Evolutionary conservation across 768 basidiomycete genomes (phyloP), one percentile per base, ranked within the genome.

Genomic region (Pulveroboletus frians): DNA sequence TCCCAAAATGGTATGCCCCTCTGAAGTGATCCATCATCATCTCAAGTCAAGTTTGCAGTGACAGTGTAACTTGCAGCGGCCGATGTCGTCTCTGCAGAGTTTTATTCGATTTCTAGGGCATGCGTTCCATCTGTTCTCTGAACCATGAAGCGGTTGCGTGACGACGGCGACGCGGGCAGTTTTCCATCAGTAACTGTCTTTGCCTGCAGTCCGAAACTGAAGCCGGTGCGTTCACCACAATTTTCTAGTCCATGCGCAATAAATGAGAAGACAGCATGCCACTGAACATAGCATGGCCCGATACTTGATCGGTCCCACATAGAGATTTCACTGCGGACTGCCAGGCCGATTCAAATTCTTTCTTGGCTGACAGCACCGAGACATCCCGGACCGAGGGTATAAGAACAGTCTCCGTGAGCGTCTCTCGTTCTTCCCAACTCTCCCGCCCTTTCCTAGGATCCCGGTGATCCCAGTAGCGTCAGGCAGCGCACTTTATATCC

Each of bases 381-480:
- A 63, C 61, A 57, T 17, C 5, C 46, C n/a, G 6, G 35, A 14
- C 32, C 3, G 4, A 36, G 32, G 31, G 55, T 65, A 65, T 63
- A 65, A 65, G 43, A 55, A 34, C 38, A 5, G 30, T 37, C 43
- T 10, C 42, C 18, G 47, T 49, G 46, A 48, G 53, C 47, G 36
- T 20, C 21, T 36, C 26, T 56, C 54, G 52, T 57, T 58, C 64
- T 68, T 69, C 65, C 55, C 64, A 64, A 67, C 67, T 63, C 67
- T 60, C 63, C 59, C 66, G 65, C 63, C 68, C 55, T 50, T 52
- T 71, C 52, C 54, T 54, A 62, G 61, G 79, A 72, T 80, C 81
- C 81, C 60, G 79, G 80, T 71, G 81, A 75, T 81, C 77, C 55
- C 53, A 48, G 18, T 39, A 50, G 49, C 51, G 43, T 55, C 52